Percentiles rank a stretch among this genome's conserved stretches.
These are phyloP conservation scores for Colletotrichum tropicicola DNA, from an alignment of 2,329 filamentous ascomycete species.

Conservation along the genomic window DNA sequence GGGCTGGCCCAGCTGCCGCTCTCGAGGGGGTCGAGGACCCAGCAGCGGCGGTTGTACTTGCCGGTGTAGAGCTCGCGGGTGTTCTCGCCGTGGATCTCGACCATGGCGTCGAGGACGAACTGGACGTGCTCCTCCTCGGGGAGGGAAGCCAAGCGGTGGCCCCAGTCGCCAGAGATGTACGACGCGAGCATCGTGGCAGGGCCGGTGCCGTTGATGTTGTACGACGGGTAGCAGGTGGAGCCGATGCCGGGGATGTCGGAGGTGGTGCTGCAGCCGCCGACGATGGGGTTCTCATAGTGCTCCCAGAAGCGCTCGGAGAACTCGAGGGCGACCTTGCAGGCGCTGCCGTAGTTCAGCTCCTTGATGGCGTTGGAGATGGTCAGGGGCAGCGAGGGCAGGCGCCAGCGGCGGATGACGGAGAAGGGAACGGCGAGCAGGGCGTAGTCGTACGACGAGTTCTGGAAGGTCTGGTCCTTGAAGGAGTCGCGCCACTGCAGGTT, in stretches of 20 bases:
- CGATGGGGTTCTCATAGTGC: conserved; percentile 61
- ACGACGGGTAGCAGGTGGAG: conserved; percentile 72
- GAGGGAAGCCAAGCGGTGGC: conserved; percentile 40
- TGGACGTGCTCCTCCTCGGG: conserved; percentile 69
- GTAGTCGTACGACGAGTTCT: conserved; percentile 69
- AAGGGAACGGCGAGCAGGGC: conserved; percentile 73
- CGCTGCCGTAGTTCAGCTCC: conserved; percentile 52
- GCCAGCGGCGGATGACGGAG: conserved; percentile 69
- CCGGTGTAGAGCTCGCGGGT: conserved; percentile 71
- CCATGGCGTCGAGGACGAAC: conserved; percentile 71
- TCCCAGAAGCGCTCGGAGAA: conserved; percentile 73
- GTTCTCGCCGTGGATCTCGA: conserved; percentile 71
- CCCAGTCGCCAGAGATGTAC: conserved; percentile 58
- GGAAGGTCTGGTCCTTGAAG: conserved; percentile 46
- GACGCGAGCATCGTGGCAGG: conserved; percentile 70
- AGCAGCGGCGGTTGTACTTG: conserved; percentile 71
- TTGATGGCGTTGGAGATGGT: conserved; percentile 57
- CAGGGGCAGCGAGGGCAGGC: conserved; percentile 55
- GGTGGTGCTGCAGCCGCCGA: conserved; percentile 67
- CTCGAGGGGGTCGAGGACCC: conserved; percentile 69
- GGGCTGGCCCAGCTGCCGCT: conserved; percentile 71
- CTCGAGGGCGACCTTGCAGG: conserved; percentile 71
- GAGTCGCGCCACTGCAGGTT: conserved; percentile 65
- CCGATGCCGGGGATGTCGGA: conserved; percentile 70
- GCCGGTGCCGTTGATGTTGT: conserved; percentile 70